Evolutionary conservation across 805 yeast species (phyloP).

Genomic region (Nakazawaea holstii): DNA sequence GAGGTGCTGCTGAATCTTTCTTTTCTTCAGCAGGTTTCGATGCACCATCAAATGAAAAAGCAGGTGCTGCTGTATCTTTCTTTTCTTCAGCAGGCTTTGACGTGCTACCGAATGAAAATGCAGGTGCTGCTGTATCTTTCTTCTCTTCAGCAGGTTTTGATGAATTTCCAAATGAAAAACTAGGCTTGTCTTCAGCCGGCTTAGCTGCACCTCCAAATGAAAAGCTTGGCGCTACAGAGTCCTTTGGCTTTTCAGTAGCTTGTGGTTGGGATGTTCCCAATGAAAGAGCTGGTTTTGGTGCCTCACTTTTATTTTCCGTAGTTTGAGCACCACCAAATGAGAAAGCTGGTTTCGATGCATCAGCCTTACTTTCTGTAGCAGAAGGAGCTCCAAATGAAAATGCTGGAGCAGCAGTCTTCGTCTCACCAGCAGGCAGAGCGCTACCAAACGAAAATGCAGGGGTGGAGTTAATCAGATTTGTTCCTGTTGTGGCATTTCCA

Average conservation of each 20-base stretch:
- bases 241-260: constrained; percentile 1
- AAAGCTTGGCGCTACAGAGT: constrained; percentile 7
- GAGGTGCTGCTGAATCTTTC: constrained; percentile 6
- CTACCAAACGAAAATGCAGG: background rate
- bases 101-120: constrained; percentile 11
- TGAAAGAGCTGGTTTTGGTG: constrained; percentile 10
- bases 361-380: background rate
- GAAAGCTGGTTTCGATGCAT: constrained; percentile 4
- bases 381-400: constrained; percentile 12
- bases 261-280: constrained; percentile 5
- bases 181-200: background rate
- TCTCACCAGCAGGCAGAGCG: background rate
- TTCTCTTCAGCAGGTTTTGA: constrained; percentile 8
- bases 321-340: constrained; percentile 7
- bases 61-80: constrained; percentile 5
- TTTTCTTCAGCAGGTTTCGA: constrained; percentile 4
- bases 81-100: background rate
- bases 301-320: constrained; percentile 4
- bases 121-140: constrained; percentile 9
- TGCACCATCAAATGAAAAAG: constrained; percentile 11
- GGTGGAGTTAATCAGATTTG: background rate
- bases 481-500: background rate
- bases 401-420: constrained; percentile 11
- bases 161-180: constrained; percentile 16
- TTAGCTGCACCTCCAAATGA: constrained; percentile 11